Base-by-base conservation (phyloP, 306 rosid genomes). In the Gastrolobium bilobum region DNA sequence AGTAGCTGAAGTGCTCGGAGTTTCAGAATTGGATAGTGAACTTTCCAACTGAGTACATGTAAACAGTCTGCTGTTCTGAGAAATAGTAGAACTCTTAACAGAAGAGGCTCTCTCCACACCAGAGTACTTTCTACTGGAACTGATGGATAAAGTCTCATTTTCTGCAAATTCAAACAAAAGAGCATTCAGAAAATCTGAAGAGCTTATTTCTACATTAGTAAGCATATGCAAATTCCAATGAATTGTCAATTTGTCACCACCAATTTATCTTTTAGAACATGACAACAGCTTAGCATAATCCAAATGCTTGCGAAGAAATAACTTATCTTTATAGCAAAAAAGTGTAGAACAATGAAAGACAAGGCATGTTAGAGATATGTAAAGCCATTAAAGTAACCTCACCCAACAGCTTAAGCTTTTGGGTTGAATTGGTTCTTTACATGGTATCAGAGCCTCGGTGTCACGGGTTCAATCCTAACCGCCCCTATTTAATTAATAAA, bases 1-100 rank as follows among this genome's bases (percentile, higher is more conserved):
- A 71, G 73, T 68, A 81, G 83, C 72, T 29, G 98, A 96, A 44
- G 91, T 85, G 84, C 97, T 88, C 40, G 98, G 83, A 70, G 94
- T 84, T 79, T 89, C 94, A 72, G 92, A 86, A 66, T 83, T 61
- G 46, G 92, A 75, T 63, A 83, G 63, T 4, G 86, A 76, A 68
- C 79, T 81, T 48, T 85, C 94, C 54, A 88, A 71, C 71, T 39
- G 73, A 50, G 84, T 46, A 52, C 75, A 31, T 40, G 89, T 78
- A 77, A 79, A 69, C 68, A 71, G 77, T 51, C 48, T 86, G 79
- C 71, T 67, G 61, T 56, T 83, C 73, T 76, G 87, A 79, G 89
- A 68, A 83, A 53, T 50, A 56, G 52, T 69, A 40, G 83, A 88
- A 73, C 88, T 83, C 84, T 85, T 93, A 71, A 81, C 79, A n/a